Evolutionary conservation across 148 eudicot genomes (phyloP).

Genomic region (Fallopia convolvulus): DNA sequence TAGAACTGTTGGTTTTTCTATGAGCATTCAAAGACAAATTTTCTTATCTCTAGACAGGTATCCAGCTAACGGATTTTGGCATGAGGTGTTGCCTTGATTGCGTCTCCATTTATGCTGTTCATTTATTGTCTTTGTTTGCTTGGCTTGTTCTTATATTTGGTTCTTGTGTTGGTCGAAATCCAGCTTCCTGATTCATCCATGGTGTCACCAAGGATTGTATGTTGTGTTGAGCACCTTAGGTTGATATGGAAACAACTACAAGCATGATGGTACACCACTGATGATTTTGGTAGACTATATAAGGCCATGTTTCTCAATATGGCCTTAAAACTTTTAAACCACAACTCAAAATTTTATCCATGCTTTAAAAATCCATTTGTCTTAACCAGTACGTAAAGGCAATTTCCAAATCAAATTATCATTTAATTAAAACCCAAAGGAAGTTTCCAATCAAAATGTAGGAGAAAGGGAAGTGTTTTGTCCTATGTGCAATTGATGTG

Average conservation of each 20-base stretch:
- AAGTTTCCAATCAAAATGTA: neutral
- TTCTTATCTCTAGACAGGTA: neutral
- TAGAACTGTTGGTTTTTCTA: neutral
- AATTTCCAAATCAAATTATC: neutral
- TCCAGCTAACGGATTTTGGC: neutral
- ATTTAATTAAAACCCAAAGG: neutral
- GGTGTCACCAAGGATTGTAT: no score
- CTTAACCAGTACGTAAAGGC: neutral
- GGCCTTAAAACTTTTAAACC: no score
- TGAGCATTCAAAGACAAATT: neutral
- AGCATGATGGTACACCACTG: neutral
- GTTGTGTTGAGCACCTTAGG: neutral
- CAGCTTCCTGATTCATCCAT: no score
- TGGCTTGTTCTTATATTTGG: neutral
- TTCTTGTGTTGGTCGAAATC: no score
- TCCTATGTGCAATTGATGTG: neutral
- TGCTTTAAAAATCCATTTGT: no score
- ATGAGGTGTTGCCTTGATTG: neutral
- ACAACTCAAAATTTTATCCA: neutral
- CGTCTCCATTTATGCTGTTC: neutral
- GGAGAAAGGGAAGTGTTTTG: constrained; percentile 2
- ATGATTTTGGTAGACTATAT: no score
- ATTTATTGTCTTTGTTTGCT: neutral
- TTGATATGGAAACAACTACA: neutral
- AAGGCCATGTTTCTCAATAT: no score